Evolutionary conservation across 208 protist genomes (phyloP).

Genomic region (Trypanosoma caninum): DNA sequence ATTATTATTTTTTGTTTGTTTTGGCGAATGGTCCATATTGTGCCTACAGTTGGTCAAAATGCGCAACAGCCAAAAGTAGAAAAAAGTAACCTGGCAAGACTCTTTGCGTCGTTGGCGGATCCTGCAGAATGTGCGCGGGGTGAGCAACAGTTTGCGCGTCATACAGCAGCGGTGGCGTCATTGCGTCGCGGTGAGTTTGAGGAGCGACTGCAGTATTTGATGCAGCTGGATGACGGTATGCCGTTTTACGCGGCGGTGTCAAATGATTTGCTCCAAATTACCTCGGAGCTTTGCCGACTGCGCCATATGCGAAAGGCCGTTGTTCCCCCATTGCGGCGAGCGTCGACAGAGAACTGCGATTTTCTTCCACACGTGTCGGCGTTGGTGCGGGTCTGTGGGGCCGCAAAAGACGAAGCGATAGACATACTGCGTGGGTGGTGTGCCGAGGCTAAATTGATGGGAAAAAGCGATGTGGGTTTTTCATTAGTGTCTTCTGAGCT

Average conservation of each 20-base stretch:
- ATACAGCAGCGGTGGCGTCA: not conserved
- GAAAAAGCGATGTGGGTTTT: not conserved
- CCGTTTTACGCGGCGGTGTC: not conserved
- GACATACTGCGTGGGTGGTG: slow-evolving; percentile 6
- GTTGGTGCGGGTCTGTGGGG: slow-evolving; percentile 21
- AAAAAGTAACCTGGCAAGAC: not conserved
- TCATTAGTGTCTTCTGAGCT: slow-evolving; percentile 39
- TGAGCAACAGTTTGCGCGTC: not conserved
- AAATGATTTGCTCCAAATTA: slow-evolving; percentile 15
- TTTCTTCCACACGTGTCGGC: slow-evolving; percentile 15
- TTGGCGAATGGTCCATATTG: no score
- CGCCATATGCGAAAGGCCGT: slow-evolving; percentile 18
- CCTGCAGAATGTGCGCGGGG: not conserved
- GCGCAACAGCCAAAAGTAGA: no score
- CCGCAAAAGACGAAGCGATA: slow-evolving; percentile 4
- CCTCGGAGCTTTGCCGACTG: slow-evolving; percentile 16
- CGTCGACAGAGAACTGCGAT: not conserved
- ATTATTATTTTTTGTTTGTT: no score
- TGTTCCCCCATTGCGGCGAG: not conserved
- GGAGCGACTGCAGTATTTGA: slow-evolving; percentile 21
- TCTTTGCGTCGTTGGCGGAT: not conserved
- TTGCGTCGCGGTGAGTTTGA: slow-evolving; percentile 9
- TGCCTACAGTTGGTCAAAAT: no score
- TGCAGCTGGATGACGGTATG: slow-evolving; percentile 5
- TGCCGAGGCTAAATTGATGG: no score